These are phyloP conservation scores for Penicillium psychrosexuale DNA, from an alignment of 2,329 filamentous ascomycete genomes.

Conservation along the genomic window DNA sequence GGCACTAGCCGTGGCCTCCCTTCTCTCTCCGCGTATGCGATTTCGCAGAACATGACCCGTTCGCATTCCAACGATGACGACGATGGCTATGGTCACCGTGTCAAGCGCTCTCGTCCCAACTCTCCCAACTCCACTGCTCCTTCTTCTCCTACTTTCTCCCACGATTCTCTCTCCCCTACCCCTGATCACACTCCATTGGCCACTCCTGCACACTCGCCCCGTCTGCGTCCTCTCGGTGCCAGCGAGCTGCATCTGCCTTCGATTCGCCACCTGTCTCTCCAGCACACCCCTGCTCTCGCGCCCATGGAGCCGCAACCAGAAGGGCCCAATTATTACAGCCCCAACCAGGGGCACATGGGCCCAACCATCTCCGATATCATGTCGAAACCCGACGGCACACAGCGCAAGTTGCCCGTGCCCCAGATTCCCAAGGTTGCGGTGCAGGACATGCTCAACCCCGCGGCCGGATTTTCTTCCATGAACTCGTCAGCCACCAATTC, in stretches of 20 bases:
- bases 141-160: conserved; percentile 92
- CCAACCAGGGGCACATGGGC: conserved; percentile 59
- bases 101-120: conserved; percentile 87
- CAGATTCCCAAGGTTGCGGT: conserved; percentile 84
- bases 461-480: conserved; percentile 67
- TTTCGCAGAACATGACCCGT: conserved; percentile 81
- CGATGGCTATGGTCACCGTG: conserved; percentile 68
- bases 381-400: conserved; percentile 78
- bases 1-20: conserved; percentile 59
- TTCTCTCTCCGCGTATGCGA: conserved; percentile 72
- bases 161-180: conserved; percentile 91
- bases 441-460: conserved; percentile 72
- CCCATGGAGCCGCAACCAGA: conserved; percentile 68
- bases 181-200: conserved; percentile 98
- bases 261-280: conserved; percentile 69
- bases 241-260: conserved; percentile 79
- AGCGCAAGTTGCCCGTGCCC: conserved; percentile 86
- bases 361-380: conserved; percentile 91
- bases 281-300: conserved; percentile 64
- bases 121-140: conserved; percentile 94
- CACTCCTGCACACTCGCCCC: conserved; percentile 90
- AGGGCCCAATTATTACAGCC: conserved; percentile 57
- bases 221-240: conserved; percentile 71
- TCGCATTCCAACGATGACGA: conserved; percentile 75
- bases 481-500: conserved; percentile 76